phyloP scores from a whole-genome alignment of 164 flowering plant species.

The Vitis riparia region DNA sequence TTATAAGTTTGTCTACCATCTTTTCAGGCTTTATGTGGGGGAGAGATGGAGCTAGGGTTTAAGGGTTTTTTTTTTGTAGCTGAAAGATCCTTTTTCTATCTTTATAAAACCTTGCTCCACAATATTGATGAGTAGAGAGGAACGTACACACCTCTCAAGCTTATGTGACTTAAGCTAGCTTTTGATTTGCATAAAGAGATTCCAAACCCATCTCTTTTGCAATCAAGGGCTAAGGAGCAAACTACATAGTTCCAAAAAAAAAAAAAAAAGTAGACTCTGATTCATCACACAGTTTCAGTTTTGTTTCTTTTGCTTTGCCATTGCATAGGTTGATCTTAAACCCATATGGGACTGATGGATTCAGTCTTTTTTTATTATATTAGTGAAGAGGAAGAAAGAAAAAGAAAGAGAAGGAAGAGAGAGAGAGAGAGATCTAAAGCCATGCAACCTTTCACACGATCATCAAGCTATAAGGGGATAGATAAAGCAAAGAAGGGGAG shows the following conservation, averaged over 20 bases:
- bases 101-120: conserved; percentile 6
- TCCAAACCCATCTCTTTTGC: conserved; percentile 15
- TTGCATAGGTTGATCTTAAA: neutral
- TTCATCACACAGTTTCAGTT: neutral
- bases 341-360: neutral
- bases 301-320: neutral
- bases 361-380: neutral
- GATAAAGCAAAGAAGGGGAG: conserved; percentile 4
- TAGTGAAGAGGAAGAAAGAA: neutral
- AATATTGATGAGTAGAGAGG: neutral
- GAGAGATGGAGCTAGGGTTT: neutral
- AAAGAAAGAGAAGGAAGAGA: neutral
- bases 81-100: conserved; percentile 19
- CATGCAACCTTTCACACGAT: conserved; percentile 31
- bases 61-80: conserved; percentile 10
- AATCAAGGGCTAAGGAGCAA: neutral
- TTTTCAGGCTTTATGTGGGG: neutral
- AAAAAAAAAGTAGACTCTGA: neutral
- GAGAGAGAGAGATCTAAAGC: conserved; percentile 16
- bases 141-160: neutral
- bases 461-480: neutral
- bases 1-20: no score
- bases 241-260: conserved; percentile 3
- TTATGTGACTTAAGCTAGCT: neutral
- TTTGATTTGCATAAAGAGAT: conserved; percentile 20